Evolutionary conservation across 202 grass and related monocot genomes (phyloP).

Genomic region (Zizania palustris): DNA sequence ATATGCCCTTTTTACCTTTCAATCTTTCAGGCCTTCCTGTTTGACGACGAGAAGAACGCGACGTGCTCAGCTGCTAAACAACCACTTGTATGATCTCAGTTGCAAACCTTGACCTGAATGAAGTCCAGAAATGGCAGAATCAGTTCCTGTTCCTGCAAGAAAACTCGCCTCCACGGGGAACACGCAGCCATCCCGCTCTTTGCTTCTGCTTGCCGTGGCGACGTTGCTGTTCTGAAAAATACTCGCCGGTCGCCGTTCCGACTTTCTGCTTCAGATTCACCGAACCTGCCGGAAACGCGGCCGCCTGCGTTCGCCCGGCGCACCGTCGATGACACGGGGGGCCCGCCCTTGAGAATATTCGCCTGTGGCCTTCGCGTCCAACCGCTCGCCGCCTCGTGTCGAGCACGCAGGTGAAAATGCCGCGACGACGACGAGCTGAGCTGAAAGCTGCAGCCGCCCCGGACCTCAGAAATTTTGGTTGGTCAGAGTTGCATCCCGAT

Average conservation of each 20-base stretch:
- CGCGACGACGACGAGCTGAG: background rate
- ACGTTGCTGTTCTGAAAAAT: background rate
- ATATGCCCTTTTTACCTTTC: too few species aligned
- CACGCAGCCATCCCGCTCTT: background rate
- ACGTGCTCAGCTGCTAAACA: too few species aligned
- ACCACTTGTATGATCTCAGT: background rate
- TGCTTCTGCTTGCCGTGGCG: background rate
- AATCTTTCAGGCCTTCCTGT: background rate
- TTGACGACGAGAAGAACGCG: too few species aligned
- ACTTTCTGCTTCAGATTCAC: slow-evolving; percentile 4
- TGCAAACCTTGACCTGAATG: background rate
- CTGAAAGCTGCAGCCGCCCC: slow-evolving; percentile 4
- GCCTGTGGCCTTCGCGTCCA: background rate
- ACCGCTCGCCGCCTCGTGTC: slow-evolving; percentile 29
- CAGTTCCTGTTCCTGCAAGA: background rate
- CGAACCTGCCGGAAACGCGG: slow-evolving; percentile 8
- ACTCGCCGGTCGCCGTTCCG: background rate
- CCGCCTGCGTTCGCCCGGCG: background rate
- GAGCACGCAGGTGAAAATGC: background rate
- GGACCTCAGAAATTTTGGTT: slow-evolving; percentile 72
- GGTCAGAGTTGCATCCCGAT: slow-evolving; percentile 40
- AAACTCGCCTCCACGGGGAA: background rate
- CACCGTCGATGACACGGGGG: slow-evolving; percentile 30
- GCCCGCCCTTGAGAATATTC: slow-evolving; percentile 30
- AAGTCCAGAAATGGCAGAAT: background rate